A percentile compares a stretch with the other conserved stretches of the same genome.
Evolutionary conservation across 306 rosid genomes (phyloP).

Genomic region (Crotalaria pallida): DNA sequence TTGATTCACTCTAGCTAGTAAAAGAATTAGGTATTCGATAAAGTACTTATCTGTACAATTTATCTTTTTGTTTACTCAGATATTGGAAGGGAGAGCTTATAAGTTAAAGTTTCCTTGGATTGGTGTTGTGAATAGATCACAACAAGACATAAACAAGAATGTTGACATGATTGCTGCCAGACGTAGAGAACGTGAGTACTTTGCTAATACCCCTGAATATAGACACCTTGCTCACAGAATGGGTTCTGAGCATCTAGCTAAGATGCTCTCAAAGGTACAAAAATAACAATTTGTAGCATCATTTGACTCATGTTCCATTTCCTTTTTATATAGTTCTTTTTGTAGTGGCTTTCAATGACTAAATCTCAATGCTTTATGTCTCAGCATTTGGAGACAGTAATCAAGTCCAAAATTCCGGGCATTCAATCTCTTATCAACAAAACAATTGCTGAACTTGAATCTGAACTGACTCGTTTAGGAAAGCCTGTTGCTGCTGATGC

Average conservation of each 20-base stretch:
- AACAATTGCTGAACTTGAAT: conserved; percentile 74
- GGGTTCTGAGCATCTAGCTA: conserved; percentile 98
- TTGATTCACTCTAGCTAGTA: neutral
- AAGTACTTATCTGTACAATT: neutral
- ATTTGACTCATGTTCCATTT: neutral
- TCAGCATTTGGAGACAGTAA: conserved; percentile 93
- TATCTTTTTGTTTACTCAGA: conserved; percentile 42
- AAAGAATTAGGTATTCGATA: neutral
- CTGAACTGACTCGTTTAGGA: conserved; percentile 75
- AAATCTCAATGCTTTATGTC: conserved; percentile 24
- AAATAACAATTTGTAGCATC: conserved; percentile 3
- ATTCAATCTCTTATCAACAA: conserved; percentile 89
- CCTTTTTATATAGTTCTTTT: neutral
- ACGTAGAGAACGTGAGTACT: conserved; percentile 88
- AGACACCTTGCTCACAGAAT: conserved; percentile 76
- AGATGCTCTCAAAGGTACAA: conserved; percentile 85
- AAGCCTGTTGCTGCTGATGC: conserved; percentile 86
- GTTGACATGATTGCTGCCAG: conserved; percentile 98
- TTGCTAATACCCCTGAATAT: conserved; percentile 68
- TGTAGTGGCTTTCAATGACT: neutral
- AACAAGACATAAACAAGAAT: conserved; percentile 86
- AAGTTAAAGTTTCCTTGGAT: conserved; percentile 89
- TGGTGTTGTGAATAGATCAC: conserved; percentile 95
- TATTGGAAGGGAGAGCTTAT: conserved; percentile 75
- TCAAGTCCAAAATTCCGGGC: conserved; percentile 93